Base-by-base conservation (phyloP, 2,329 filamentous ascomycete species). In the Calonectria henricotiae region DNA sequence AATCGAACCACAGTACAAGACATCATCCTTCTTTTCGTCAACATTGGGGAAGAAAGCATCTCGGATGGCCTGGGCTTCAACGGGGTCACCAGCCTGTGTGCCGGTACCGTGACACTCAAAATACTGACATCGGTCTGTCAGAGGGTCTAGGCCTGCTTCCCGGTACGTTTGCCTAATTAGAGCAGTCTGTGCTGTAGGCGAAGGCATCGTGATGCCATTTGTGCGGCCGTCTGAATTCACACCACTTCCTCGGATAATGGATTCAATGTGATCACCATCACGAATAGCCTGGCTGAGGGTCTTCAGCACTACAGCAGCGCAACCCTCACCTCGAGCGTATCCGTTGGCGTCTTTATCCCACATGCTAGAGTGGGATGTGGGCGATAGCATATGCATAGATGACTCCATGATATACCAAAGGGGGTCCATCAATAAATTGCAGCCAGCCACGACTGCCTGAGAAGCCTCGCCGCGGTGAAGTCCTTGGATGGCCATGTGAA, bases 61-160 rank as follows among this genome's bases (percentile, higher is more conserved):
- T 41, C 81, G 78, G 47, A 88, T 83, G 3, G 85, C 86, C 13
- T 79, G 80, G 1, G 85, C 84, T 71, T 89, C 88, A 17, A 85
- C 83, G 1, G 86, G 86, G 66, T 89, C 87, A 11, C 88, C 88
- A 20, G 76, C 76, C 25, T 62, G 70, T 12, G 74, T 74, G 25
- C 72, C 72, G 30, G 72, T 74, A 39, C 27, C 84, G 65, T 85
- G 84, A 4, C 82, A 82, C 67, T 85, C 83, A n/a, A 85, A 84
- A 69, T 81, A 85, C 66, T 85, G 83, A 4, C 74, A 78, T 9
- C 83, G 78, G 17, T 79, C 75, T 23, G 81, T 76, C 4, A 64
- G 58, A 13, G 78, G 71, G 58, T 83, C 78, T 9, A 86, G 75
- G 8, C 82, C 82, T 17, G 81, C 81, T 27, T 75, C 74, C 4